These are phyloP conservation scores for Ogataea angusta DNA, from an alignment of 805 yeast species.

Conservation along the genomic window DNA sequence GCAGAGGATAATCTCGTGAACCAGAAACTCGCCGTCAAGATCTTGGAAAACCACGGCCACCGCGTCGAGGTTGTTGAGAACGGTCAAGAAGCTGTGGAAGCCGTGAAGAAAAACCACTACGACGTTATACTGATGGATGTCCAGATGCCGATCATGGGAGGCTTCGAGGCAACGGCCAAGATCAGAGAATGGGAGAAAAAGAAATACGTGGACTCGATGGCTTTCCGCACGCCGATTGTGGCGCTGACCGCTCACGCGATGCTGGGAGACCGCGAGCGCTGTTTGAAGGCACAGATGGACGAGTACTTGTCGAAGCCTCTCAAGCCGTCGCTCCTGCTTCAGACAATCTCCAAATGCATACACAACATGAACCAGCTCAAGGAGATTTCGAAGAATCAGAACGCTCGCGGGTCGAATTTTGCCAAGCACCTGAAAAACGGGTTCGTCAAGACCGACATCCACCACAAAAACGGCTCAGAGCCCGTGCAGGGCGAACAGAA, in stretches of 20 bases:
- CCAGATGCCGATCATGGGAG: conserved; percentile 95
- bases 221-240: conserved; percentile 80
- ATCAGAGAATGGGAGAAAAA: conserved; percentile 87
- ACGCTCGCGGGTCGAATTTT: conserved; percentile 43
- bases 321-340: conserved; percentile 77
- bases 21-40: conserved; percentile 82
- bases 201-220: conserved; percentile 65
- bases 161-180: conserved; percentile 85
- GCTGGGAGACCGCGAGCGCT: conserved; percentile 88
- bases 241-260: conserved; percentile 92
- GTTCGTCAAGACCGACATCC: conserved; percentile 15
- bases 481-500: conserved; percentile 7
- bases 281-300: conserved; percentile 88
- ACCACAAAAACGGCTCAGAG: conserved; percentile 10
- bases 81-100: conserved; percentile 79
- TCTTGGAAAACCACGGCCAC: conserved; percentile 83
- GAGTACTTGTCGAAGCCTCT: conserved; percentile 86
- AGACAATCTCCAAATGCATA: conserved; percentile 80
- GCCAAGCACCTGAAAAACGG: conserved; percentile 33
- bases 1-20: conserved; percentile 89
- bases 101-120: conserved; percentile 60
- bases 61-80: conserved; percentile 81
- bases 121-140: conserved; percentile 91
- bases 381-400: conserved; percentile 47
- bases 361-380: conserved; percentile 64